phyloP scores from a whole-genome alignment of 208 protist species.

The Phytomonas serpens region DNA sequence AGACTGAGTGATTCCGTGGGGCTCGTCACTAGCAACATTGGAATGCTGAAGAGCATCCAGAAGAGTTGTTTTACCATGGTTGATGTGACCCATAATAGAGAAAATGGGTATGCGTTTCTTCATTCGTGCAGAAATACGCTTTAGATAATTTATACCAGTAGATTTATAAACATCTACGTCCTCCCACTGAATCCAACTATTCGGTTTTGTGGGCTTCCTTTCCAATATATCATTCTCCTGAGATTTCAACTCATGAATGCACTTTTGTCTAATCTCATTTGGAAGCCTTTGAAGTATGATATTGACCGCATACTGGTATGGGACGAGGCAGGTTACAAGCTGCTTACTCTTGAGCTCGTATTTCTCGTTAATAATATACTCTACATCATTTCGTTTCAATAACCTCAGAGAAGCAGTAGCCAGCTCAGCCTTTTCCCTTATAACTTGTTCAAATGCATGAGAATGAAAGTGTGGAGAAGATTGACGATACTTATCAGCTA shows the following conservation, averaged over 20 bases:
- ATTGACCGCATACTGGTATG: slow-evolving; percentile 74
- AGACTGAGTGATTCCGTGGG: slow-evolving; percentile 70
- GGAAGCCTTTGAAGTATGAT: slow-evolving; percentile 77
- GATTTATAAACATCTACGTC: slow-evolving; percentile 80
- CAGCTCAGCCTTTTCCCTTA: slow-evolving; percentile 18
- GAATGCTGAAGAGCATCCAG: slow-evolving; percentile 70
- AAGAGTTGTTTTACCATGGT: slow-evolving; percentile 88
- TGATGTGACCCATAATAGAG: slow-evolving; percentile 70
- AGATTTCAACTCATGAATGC: slow-evolving; percentile 38
- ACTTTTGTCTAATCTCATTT: slow-evolving; percentile 24
- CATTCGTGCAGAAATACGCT: slow-evolving; percentile 21
- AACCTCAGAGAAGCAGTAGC: slow-evolving; percentile 24
- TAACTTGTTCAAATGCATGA: slow-evolving; percentile 29
- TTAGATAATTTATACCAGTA: slow-evolving; percentile 51
- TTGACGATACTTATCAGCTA: slow-evolving; percentile 20
- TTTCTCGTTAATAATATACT: slow-evolving; percentile 35
- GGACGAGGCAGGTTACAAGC: slow-evolving; percentile 78
- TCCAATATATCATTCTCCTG: slow-evolving; percentile 25
- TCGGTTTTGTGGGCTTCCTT: background rate
- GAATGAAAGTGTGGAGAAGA: slow-evolving; percentile 24
- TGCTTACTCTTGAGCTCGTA: slow-evolving; percentile 53
- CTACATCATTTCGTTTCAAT: slow-evolving; percentile 54
- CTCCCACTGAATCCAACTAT: slow-evolving; percentile 66
- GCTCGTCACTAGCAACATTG: slow-evolving; percentile 38
- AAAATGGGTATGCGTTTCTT: slow-evolving; percentile 62